Conservation (phyloP, 1,284 basidiomycete genomes). For the Pyrrhoderma noxium region DNA sequence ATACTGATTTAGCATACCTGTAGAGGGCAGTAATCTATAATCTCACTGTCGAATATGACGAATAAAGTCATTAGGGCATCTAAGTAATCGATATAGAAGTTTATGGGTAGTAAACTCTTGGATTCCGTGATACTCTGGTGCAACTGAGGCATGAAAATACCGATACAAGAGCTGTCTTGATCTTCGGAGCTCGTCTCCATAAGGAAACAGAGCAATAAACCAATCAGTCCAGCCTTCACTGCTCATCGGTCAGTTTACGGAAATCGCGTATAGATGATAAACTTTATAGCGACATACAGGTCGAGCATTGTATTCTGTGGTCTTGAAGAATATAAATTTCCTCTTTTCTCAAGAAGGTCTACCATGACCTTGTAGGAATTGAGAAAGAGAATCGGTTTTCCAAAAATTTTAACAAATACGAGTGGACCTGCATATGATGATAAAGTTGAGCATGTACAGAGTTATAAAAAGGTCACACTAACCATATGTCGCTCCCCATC, state of each 20-base stretch:
- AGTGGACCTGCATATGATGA: slow-evolving; percentile 36
- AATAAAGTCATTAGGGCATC: slow-evolving; percentile 20
- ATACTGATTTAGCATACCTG: slow-evolving; percentile 21
- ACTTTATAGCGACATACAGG: slow-evolving; percentile 27
- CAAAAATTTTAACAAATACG: slow-evolving; percentile 20
- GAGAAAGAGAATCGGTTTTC: slow-evolving; percentile 20
- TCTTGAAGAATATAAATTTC: slow-evolving; percentile 18
- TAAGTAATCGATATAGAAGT: slow-evolving; percentile 21
- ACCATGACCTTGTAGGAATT: slow-evolving; percentile 21
- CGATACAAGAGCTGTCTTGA: slow-evolving; percentile 22
- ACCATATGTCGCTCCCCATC: slow-evolving; percentile 20
- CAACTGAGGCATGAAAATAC: slow-evolving; percentile 20
- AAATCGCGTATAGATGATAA: neutral
- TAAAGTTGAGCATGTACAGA: neutral
- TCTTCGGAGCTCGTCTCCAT: slow-evolving; percentile 21
- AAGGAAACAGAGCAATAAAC: slow-evolving; percentile 17
- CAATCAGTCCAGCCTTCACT: slow-evolving; percentile 6
- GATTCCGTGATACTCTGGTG: slow-evolving; percentile 19
- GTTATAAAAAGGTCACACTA: neutral
- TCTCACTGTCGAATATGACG: too few relatives aligned
- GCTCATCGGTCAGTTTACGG: too few relatives aligned
- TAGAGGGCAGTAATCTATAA: too few relatives aligned
- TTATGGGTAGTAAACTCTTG: slow-evolving; percentile 21
- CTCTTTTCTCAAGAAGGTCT: slow-evolving; percentile 23
- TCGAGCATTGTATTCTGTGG: slow-evolving; percentile 33